Evolutionary conservation across 768 basidiomycete species (phyloP), one percentile per base, ranked within the genome.

Genomic region (Flagelloscypha sp.): DNA sequence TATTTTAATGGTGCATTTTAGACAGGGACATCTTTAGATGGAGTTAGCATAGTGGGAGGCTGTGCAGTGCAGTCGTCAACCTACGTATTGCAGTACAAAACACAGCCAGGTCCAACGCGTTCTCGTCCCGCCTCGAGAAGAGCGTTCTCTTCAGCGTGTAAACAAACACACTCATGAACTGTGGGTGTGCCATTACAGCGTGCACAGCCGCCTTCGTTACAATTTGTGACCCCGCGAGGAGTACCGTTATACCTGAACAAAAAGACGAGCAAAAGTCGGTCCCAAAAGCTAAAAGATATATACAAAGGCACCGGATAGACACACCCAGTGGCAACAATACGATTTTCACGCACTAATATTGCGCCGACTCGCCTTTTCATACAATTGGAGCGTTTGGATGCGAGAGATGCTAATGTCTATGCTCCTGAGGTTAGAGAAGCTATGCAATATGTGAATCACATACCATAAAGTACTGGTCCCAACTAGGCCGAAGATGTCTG

Each of bases 391-490:
- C 89, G 68, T 40, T 74, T 78, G 10, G 92, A 88, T 11, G 92
- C 92, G 24, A 97, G 70, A 12, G 83, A 82, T 10, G 94, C 93
- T 21, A 97, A 67, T 3, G 84, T 90, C 87, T 90, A 47, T 18
- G 17, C 15, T 2, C 16, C 2, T 7, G 4, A 21, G 36, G 19
- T 7, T 15, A 16, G 21, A 18, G 12, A 31, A 25, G 16, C 15
- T 19, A 16, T 2, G 31, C 8, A 8, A 43, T 18, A 22, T 18
- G 30, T 40, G 33, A 22, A 28, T 29, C 19, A 37, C 70, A 40
- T 40, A 84, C 89, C 94, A 98, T 98, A 56, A 98, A 98, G 58
- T 98, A 98, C 0, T 80, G 76, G 54, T 98, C 94, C 94, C 94
- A 98, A 11, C 73, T 70, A 3, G 94, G 94, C 30, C 94, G 68